Conservation (phyloP, 805 yeast species). For the Peterozyma toletana region DNA sequence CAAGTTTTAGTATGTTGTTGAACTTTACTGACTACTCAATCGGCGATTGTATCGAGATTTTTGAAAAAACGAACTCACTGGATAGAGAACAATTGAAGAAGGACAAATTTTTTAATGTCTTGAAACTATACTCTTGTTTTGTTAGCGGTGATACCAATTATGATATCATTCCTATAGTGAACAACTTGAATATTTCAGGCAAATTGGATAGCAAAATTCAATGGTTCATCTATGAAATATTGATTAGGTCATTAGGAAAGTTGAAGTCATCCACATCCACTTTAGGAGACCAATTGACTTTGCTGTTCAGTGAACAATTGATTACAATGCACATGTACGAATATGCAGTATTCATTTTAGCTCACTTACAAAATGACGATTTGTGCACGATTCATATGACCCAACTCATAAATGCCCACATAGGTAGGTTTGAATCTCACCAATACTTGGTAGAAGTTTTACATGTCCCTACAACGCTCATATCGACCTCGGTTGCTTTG, state of each 20-base stretch:
- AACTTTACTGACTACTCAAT: constrained; percentile 27
- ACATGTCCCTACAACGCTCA: constrained; percentile 37
- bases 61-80: constrained; percentile 3
- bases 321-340: constrained; percentile 38
- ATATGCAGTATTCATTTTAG: constrained; percentile 57
- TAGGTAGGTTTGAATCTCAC: constrained; percentile 17
- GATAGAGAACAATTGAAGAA: constrained; percentile 8
- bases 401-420: constrained; percentile 24
- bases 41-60: constrained; percentile 11
- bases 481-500: constrained; percentile 57
- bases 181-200: not conserved
- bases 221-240: constrained; percentile 12
- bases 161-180: constrained; percentile 2
- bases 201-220: constrained; percentile 3
- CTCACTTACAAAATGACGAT: constrained; percentile 46
- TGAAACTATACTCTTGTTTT: constrained; percentile 21
- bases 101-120: constrained; percentile 15
- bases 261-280: constrained; percentile 8
- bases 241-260: constrained; percentile 10
- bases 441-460: constrained; percentile 29
- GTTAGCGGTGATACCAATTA: constrained; percentile 9
- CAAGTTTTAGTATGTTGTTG: constrained; percentile 50
- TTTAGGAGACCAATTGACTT: constrained; percentile 14
- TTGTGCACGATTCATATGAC: constrained; percentile 34
- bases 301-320: constrained; percentile 43